Conservation (phyloP, 2,329 filamentous ascomycete species). For the Plenodomus lindquistii region DNA sequence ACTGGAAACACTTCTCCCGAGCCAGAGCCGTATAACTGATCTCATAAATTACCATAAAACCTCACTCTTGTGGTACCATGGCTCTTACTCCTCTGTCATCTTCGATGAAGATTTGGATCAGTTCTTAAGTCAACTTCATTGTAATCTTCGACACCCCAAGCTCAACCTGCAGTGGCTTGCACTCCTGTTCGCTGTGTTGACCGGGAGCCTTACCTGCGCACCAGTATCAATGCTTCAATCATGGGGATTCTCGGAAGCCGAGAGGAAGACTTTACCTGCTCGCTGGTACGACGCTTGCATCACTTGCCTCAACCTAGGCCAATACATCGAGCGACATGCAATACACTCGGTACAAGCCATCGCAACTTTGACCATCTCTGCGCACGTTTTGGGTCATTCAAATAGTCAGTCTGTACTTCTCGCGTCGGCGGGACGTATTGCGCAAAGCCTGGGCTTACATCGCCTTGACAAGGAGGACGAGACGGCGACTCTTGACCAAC, state of each 20-base stretch:
- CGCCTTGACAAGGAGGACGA: conserved; percentile 33
- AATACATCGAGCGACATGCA: conserved; percentile 47
- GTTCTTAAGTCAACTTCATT: conserved; percentile 33
- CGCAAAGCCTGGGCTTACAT: conserved; percentile 53
- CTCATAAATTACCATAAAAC: conserved; percentile 43
- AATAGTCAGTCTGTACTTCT: conserved; percentile 52
- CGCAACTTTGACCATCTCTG: conserved; percentile 50
- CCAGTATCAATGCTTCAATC: conserved; percentile 15
- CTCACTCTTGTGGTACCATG: conserved; percentile 46
- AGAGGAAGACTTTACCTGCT: conserved; percentile 45
- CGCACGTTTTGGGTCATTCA: conserved; percentile 52
- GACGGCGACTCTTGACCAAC: conserved; percentile 3
- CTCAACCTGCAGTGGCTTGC: conserved; percentile 51
- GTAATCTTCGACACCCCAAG: conserved; percentile 36
- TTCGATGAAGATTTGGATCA: conserved; percentile 3
- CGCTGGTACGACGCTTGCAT: conserved; percentile 51
- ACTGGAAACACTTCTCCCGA: conserved; percentile 39
- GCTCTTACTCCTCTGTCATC: conserved; percentile 40
- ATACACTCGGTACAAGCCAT: conserved; percentile 52
- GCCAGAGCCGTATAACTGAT: too few relatives aligned
- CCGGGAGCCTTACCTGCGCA: conserved; percentile 49
- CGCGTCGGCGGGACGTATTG: conserved; percentile 51
- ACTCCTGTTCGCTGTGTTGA: conserved; percentile 50
- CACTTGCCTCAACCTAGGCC: conserved; percentile 48
- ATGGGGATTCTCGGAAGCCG: conserved; percentile 50